Evolutionary conservation across 495 filamentous ascomycete species (phyloP).

Genomic region (Trichoderma reesei): DNA sequence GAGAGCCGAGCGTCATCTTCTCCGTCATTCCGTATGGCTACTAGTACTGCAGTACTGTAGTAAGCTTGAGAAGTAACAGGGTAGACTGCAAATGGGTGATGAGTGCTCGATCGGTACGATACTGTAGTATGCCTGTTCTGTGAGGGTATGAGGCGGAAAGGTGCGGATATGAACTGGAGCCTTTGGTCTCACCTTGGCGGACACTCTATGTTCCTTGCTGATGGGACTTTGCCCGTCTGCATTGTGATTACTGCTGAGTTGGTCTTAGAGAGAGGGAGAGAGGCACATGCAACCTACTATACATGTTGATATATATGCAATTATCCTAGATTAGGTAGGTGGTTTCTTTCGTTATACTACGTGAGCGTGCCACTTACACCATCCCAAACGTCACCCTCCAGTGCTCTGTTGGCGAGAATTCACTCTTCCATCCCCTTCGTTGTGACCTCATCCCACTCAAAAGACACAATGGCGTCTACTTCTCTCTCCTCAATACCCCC

Average conservation of each 20-base stretch:
- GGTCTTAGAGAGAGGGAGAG: background rate
- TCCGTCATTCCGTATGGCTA: background rate
- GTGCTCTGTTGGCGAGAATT: background rate
- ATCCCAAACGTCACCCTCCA: background rate
- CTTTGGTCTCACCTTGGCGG: background rate
- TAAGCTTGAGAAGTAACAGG: too few species aligned
- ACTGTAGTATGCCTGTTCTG: too few species aligned
- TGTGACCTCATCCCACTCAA: background rate
- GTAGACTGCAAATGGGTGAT: background rate
- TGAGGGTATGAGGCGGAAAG: background rate
- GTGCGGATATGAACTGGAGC: background rate
- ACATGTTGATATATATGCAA: too few species aligned
- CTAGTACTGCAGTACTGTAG: too few species aligned
- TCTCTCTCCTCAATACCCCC: conserved; percentile 22
- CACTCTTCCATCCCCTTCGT: background rate
- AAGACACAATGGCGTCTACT: conserved; percentile 9
- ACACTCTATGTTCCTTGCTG: background rate
- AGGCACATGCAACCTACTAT: too few species aligned
- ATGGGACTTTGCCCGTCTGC: background rate
- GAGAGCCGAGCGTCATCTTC: background rate
- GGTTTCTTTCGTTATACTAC: too few species aligned
- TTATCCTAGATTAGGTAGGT: too few species aligned
- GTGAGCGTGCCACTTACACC: too few species aligned
- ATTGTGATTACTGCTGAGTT: background rate
- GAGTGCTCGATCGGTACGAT: background rate